Conservation (phyloP, 2,329 filamentous ascomycete genomes). For the Paraconiothyrium brasiliense region DNA sequence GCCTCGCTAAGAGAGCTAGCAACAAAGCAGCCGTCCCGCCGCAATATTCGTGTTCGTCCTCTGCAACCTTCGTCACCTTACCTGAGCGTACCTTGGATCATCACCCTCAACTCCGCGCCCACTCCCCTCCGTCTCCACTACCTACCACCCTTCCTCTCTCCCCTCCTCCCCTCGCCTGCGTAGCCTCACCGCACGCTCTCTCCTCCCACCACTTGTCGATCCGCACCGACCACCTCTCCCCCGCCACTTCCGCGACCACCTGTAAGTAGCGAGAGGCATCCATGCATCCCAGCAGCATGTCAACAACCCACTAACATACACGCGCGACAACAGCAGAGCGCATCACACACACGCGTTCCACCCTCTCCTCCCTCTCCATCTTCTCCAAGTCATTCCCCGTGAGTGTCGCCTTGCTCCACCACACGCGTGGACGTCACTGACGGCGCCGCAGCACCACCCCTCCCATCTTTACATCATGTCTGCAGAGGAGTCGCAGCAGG, state of each 20-base stretch:
- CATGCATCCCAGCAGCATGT: slow-evolving; percentile 26
- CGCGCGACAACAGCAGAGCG: slow-evolving; percentile 26
- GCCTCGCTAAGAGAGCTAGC: slow-evolving; percentile 45
- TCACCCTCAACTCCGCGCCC: slow-evolving; percentile 23
- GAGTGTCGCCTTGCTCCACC: slow-evolving; percentile 27
- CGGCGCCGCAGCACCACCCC: slow-evolving; percentile 35
- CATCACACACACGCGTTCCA: slow-evolving; percentile 23
- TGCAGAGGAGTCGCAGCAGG: slow-evolving; percentile 50
- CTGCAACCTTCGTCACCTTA: slow-evolving; percentile 32
- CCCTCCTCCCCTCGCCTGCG: slow-evolving; percentile 30
- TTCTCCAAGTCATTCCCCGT: slow-evolving; percentile 22
- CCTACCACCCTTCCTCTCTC: slow-evolving; percentile 25
- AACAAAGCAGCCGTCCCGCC: slow-evolving; percentile 25
- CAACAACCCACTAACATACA: slow-evolving; percentile 34
- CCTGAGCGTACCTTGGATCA: slow-evolving; percentile 21
- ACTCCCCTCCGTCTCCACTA: slow-evolving; percentile 28
- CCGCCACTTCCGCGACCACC: slow-evolving; percentile 45
- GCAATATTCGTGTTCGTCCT: slow-evolving; percentile 30
- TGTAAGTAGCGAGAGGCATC: slow-evolving; percentile 38
- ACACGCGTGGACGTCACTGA: slow-evolving; percentile 40
- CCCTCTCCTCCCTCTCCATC: slow-evolving; percentile 16
- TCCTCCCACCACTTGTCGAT: slow-evolving; percentile 27
- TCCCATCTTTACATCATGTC: slow-evolving; percentile 54
- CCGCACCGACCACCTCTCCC: slow-evolving; percentile 44
- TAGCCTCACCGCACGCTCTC: slow-evolving; percentile 22